Evolutionary conservation across 768 basidiomycete genomes (phyloP), one percentile per base, ranked within the genome.

Genomic region (Saitozyma sp.): DNA sequence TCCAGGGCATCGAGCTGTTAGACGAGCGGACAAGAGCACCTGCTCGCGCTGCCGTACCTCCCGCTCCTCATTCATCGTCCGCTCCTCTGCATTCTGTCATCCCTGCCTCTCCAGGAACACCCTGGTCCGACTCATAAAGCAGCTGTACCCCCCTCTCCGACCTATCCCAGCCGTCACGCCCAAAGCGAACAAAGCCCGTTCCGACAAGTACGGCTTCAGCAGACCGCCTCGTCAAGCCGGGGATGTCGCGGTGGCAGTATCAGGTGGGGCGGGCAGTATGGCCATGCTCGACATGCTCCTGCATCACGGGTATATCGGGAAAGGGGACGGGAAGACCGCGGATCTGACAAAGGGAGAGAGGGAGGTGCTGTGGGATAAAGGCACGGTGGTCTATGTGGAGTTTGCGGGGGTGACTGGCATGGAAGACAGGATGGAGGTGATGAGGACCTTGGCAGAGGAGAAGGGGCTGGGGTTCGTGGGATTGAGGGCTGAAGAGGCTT

Each of bases 371-470:
- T 77, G 78, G 78, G 64, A 70, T 38, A 65, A 63, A 16, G 71
- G 65, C 38, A 68, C 60, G 59, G 69, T 76, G n/a, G 65, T 77
- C 9, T 68, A 79, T 66, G 76, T 79, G 17, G 74, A 77, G 29
- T 79, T 76, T 60, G 57, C 66, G 8, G 63, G 62, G 19, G 72
- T 77, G 9, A 65, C 64, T 11, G 66, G 53, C 17, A 42, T 61
- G 42, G 56, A 51, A 39, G 69, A 70, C 17, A 57, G 68, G 52
- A 50, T 51, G 10, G 65, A 63, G 37, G 65, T 63, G n/a, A 54
- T 74, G 48, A 54, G 54, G 40, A 11, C 17, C 6, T 45, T 65
- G 50, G 63, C 58, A 16, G 58, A 68, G 50, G 55, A 38, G 2
- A 48, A 56, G 40, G 64, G 63, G 2, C 40, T 76, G 20, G 58